Evolutionary conservation across 73 alveolate genomes (phyloP), one percentile per base, ranked within the genome.

Genomic region (Halteria grandinella): DNA sequence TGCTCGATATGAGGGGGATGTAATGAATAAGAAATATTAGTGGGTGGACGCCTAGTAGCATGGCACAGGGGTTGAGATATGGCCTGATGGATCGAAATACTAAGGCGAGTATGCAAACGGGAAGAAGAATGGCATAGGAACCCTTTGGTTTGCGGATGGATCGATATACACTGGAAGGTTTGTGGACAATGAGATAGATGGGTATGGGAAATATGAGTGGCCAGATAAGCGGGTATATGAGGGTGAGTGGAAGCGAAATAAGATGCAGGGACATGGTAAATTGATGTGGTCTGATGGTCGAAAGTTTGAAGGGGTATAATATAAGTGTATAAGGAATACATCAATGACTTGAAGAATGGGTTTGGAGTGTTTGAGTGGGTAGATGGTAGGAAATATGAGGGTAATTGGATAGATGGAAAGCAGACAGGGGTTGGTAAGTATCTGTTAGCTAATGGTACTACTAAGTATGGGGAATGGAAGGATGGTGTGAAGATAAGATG

Each of bases 41-140:
- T 83, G 89, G 78, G 33, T 15, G 14, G 52, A 74, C 49, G 97
- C 86, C 24, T 63, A 57, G 85, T 73, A 91, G 72, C 85, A 88
- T 44, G 98, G 98, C 18, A 17, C 32, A 15, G 98, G 98, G 10
- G 81, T 62, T 47, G 89, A 86, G 31, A 55, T 75, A 31, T 86
- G 93, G 93, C 89, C 87, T 21, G 97, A 92, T 48, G 97, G 98
- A 7, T 75, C 94, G 1, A 57, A 53, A 59, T 93, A 88, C 79
- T 85, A 86, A 82, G 97, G 97, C n/a, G 83, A 80, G 31, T 90
- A 81, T 63, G 33, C 34, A 63, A 66, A 71, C 24, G 97, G 94
- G 28, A 63, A 82, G 60, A 87, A 81, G 55, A 44, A 82, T 54
- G 97, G 97, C 29, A 52, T 62, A 66, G 97, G 97, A 7, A 71